Evolutionary conservation across 2,329 filamentous ascomycete species (phyloP), one percentile per base, ranked within the genome.

Genomic region (Apiospora kogelbergensis): DNA sequence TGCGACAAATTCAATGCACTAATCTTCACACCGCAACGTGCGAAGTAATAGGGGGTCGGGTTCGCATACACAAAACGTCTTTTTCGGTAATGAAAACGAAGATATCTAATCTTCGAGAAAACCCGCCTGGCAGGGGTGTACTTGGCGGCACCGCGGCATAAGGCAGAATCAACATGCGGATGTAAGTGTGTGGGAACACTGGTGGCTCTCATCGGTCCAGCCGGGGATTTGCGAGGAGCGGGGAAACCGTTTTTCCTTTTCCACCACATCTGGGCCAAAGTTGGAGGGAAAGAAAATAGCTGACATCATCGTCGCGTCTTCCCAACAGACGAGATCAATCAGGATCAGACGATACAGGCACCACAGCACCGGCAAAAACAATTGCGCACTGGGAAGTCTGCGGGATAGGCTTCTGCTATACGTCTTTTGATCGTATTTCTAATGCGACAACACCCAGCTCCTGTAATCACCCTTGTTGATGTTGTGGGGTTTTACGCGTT

Each of bases 251-350:
- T 60, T 60, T 60, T 60, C 53, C 53, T 13, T 37, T 33, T 60
- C 33, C 53, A 60, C 53, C 33, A 37, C 7, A 22, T 60, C 20
- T 17, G 30, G 30, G 17, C 26, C 17, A 60, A n/a, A 37, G 30
- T 37, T 60, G 53, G 42, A 30, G 26, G 26, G 26, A 20, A 60
- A 60, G 13, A 60, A 60, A 60, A 37, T 60, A 60, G 9, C 53
- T 60, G 53, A 60, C 53, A 60, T 60, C 53, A 60, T 60, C 53
- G 53, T 60, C 53, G 53, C 53, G 53, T 60, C 53, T 60, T 33
- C 30, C 53, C 17, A 20, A 60, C 9, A 17, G 26, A 37, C 30
- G 7, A 60, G 17, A 13, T 60, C 53, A 60, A 60, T 60, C 53
- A 60, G 7, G 53, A 37, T 22, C 37, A 11, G 53, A 60, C 30